Percentiles rank a stretch among this genome's conserved stretches.
phyloP scores from a whole-genome alignment of 2,329 filamentous ascomycete genomes.

The Fusarium camptoceras region DNA sequence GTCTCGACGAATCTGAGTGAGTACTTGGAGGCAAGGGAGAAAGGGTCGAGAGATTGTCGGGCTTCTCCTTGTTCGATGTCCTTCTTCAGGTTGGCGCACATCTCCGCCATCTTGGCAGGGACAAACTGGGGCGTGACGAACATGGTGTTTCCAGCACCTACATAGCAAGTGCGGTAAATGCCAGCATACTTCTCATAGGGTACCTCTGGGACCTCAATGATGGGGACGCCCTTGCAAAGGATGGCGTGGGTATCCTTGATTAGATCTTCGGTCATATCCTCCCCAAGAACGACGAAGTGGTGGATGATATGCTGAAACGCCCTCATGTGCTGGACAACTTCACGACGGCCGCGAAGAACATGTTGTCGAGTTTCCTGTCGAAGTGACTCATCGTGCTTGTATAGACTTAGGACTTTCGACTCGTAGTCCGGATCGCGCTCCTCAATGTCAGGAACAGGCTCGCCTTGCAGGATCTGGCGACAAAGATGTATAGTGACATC shows the following conservation, averaged over 20 bases:
- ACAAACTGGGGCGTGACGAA: constrained; percentile 45
- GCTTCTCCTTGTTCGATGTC: constrained; percentile 26
- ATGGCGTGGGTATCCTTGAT: constrained; percentile 39
- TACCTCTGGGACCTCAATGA: constrained; percentile 3
- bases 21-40: constrained; percentile 48
- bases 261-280: constrained; percentile 33
- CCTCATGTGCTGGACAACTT: constrained; percentile 41
- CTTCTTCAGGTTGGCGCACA: constrained; percentile 38
- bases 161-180: constrained; percentile 37
- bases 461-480: too few species aligned
- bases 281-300: constrained; percentile 3
- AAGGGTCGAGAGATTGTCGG: constrained; percentile 42
- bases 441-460: too few species aligned
- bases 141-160: constrained; percentile 45
- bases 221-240: constrained; percentile 13
- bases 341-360: constrained; percentile 31
- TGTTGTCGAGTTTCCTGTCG: too few species aligned
- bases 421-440: too few species aligned
- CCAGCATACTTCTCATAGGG: constrained; percentile 42
- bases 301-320: constrained; percentile 38
- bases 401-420: too few species aligned
- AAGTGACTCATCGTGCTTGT: too few species aligned
- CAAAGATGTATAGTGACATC: too few species aligned
- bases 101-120: constrained; percentile 44
- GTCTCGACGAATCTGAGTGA: constrained; percentile 51